Evolutionary conservation across 2,329 filamentous ascomycete genomes (phyloP).

Genomic region (Dactylellina parvicollis): DNA sequence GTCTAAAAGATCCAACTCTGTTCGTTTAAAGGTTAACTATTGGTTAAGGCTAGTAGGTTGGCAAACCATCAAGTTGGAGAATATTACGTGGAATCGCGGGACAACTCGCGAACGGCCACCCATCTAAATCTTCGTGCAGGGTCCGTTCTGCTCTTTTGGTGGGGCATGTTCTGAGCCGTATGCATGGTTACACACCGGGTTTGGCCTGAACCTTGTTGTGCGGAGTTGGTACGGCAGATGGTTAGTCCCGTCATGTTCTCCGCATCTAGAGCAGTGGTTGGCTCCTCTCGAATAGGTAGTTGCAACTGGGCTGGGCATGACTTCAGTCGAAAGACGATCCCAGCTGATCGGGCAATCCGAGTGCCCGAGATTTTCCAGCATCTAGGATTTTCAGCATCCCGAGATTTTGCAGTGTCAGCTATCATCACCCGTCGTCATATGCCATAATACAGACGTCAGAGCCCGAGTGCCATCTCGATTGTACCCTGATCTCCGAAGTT

Average conservation of each 20-base stretch:
- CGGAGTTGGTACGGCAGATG: neutral
- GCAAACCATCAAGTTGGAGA: neutral
- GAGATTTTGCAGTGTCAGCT: no score
- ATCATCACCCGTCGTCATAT: no score
- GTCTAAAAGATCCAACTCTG: neutral
- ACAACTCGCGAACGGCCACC: neutral
- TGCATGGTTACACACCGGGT: slow-evolving; percentile 1
- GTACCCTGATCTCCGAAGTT: no score
- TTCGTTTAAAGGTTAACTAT: neutral
- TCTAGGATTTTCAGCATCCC: no score
- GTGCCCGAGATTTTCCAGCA: no score
- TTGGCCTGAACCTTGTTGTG: neutral
- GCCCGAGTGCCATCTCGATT: no score
- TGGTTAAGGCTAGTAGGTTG: neutral
- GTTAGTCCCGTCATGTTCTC: neutral
- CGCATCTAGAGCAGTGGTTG: neutral
- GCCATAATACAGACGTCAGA: no score
- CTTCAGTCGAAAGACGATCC: no score
- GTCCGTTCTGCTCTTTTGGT: neutral
- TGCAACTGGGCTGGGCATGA: no score
- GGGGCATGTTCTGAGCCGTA: neutral
- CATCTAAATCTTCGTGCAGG: neutral
- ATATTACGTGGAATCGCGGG: slow-evolving; percentile 3
- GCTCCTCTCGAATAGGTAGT: no score
- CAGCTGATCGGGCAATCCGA: no score